phyloP scores from a whole-genome alignment of 495 filamentous ascomycete species.

The Penicillium odoratum region DNA sequence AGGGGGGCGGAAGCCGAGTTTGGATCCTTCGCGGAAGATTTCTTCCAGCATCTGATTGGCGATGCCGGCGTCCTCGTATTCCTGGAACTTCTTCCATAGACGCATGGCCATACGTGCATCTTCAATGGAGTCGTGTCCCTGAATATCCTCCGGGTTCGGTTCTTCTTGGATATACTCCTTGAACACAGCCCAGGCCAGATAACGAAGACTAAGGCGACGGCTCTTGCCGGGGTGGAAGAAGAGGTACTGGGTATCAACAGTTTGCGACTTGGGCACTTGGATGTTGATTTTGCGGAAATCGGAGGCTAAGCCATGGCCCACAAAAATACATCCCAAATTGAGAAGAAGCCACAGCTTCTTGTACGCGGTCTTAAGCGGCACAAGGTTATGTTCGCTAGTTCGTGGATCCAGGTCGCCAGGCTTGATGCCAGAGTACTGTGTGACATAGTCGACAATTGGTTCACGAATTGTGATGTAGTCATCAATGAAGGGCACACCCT shows the following conservation, averaged over 20 bases:
- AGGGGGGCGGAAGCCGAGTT: slow-evolving; percentile 73
- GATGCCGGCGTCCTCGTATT: slow-evolving; percentile 83
- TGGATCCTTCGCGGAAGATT: slow-evolving; percentile 73
- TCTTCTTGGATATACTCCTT: slow-evolving; percentile 88
- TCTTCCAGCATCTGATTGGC: slow-evolving; percentile 72
- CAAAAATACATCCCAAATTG: slow-evolving; percentile 89
- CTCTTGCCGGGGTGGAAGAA: slow-evolving; percentile 67
- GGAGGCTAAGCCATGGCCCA: slow-evolving; percentile 87
- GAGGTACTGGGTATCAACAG: slow-evolving; percentile 87
- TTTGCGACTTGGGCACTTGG: slow-evolving; percentile 85
- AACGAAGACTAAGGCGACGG: slow-evolving; percentile 81
- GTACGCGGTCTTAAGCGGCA: slow-evolving; percentile 87
- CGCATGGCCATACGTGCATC: slow-evolving; percentile 87
- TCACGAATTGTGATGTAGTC: slow-evolving; percentile 93
- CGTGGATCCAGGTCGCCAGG: slow-evolving; percentile 76
- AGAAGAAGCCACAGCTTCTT: slow-evolving; percentile 97
- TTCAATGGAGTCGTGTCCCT: slow-evolving; percentile 85
- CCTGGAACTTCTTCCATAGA: slow-evolving; percentile 85
- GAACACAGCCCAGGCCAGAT: slow-evolving; percentile 83
- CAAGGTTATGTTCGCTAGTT: slow-evolving; percentile 73
- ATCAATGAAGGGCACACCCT: slow-evolving; percentile 89
- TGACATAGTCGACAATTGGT: slow-evolving; percentile 93
- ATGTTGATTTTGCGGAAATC: slow-evolving; percentile 99
- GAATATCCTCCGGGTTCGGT: slow-evolving; percentile 45
- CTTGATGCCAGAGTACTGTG: slow-evolving; percentile 86